Percentiles rank a stretch among this genome's conserved stretches.
These are phyloP conservation scores for Piloderma croceum DNA, from an alignment of 768 basidiomycete genomes.

Conservation along the genomic window DNA sequence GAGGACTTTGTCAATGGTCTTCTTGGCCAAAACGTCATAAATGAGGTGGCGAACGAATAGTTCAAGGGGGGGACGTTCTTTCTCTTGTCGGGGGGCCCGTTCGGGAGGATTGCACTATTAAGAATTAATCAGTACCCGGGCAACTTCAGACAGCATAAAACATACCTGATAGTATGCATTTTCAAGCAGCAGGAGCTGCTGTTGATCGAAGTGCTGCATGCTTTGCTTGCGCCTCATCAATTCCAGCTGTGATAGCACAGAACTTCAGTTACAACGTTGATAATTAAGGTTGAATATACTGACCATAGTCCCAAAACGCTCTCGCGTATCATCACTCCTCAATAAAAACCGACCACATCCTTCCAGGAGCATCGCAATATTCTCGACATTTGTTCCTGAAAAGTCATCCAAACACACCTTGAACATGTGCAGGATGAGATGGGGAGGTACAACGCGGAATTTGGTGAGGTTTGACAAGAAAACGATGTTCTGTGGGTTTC, in stretches of 20 bases:
- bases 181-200: slow-evolving; percentile 84
- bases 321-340: slow-evolving; percentile 79
- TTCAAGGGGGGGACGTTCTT: slow-evolving; percentile 80
- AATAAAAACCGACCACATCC: slow-evolving; percentile 91
- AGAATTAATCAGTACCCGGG: slow-evolving; percentile 3
- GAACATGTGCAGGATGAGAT: slow-evolving; percentile 91
- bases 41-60: slow-evolving; percentile 95
- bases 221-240: slow-evolving; percentile 93
- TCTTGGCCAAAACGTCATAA: slow-evolving; percentile 88
- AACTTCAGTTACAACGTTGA: neutral
- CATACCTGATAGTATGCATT: slow-evolving; percentile 96
- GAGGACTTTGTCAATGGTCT: slow-evolving; percentile 92
- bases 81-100: slow-evolving; percentile 77
- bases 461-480: slow-evolving; percentile 94
- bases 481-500: slow-evolving; percentile 63
- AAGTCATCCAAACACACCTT: slow-evolving; percentile 98
- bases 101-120: slow-evolving; percentile 94
- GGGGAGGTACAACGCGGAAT: slow-evolving; percentile 84
- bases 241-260: slow-evolving; percentile 55
- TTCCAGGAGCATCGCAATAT: slow-evolving; percentile 84
- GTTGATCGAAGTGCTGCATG: slow-evolving; percentile 87
- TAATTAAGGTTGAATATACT: slow-evolving; percentile 9
- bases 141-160: neutral
- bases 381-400: slow-evolving; percentile 88
- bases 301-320: slow-evolving; percentile 87